Percentiles rank a stretch among this genome's conserved stretches.
phyloP scores from a whole-genome alignment of 129 eudicot genomes.

The Oenanthe sinensis region DNA sequence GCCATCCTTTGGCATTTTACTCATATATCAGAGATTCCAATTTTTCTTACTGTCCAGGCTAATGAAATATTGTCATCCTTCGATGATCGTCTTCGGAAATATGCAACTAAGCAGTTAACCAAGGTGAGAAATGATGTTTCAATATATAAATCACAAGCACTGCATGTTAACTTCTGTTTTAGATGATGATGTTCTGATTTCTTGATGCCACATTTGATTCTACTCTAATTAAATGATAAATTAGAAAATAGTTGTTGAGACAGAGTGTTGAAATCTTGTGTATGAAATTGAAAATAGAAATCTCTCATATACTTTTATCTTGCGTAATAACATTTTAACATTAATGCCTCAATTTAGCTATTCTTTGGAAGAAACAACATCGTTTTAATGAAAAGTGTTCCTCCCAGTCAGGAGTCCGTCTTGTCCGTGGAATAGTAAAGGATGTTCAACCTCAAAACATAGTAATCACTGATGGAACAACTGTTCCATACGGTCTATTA shows the following conservation, averaged over 20 bases:
- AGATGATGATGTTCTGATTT: neutral
- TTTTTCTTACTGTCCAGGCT: constrained; percentile 45
- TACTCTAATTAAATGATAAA: too few relatives aligned
- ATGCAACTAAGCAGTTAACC: constrained; percentile 72
- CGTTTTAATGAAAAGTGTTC: constrained; percentile 4
- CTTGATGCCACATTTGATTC: neutral
- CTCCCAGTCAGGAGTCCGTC: constrained; percentile 85
- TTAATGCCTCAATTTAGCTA: neutral
- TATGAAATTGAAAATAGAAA: neutral
- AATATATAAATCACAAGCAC: neutral
- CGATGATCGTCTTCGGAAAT: constrained; percentile 83
- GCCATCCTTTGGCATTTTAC: neutral
- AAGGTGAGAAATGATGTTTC: constrained; percentile 42
- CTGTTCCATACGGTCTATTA: constrained; percentile 82
- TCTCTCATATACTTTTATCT: neutral
- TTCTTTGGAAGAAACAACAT: neutral
- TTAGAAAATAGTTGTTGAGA: neutral
- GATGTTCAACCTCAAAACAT: constrained; percentile 77
- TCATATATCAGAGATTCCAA: neutral
- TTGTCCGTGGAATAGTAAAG: constrained; percentile 88
- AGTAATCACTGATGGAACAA: constrained; percentile 69
- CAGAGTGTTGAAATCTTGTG: neutral
- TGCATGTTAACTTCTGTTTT: neutral
- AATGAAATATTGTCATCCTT: constrained; percentile 93
- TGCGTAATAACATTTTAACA: neutral